phyloP scores from a whole-genome alignment of 805 yeast species.

The Trichomonascus vanleenenianus region DNA sequence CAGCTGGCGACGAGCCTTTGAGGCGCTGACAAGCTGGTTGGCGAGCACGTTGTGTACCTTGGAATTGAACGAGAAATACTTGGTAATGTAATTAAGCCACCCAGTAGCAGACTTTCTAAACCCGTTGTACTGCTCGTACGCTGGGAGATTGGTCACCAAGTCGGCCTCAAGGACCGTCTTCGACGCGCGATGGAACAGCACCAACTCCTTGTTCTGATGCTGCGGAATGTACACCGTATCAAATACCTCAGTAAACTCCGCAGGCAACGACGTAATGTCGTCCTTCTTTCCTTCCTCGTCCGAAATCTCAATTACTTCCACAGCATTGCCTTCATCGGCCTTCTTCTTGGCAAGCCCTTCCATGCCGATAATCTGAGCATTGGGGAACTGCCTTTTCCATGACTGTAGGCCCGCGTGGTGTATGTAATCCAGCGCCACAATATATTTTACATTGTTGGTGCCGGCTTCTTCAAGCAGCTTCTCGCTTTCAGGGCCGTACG shows the following conservation, averaged over 20 bases:
- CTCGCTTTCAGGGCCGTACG: conserved; percentile 18
- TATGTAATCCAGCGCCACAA: conserved; percentile 55
- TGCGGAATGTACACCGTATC: conserved; percentile 51
- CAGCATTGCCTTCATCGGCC: conserved; percentile 25
- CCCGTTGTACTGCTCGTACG: conserved; percentile 44
- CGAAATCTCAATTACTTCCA: conserved; percentile 28
- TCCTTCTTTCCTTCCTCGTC: conserved; percentile 3
- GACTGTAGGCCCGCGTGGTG: conserved; percentile 57
- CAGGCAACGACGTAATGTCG: conserved; percentile 22
- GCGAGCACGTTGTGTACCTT: conserved; percentile 30
- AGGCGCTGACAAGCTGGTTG: conserved; percentile 18
- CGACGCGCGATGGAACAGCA: conserved; percentile 39
- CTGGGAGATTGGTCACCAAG: conserved; percentile 50
- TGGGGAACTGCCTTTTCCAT: conserved; percentile 44
- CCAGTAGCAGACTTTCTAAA: conserved; percentile 35
- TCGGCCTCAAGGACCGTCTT: conserved; percentile 53
- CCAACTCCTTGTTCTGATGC: conserved; percentile 53
- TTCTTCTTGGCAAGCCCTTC: conserved; percentile 27
- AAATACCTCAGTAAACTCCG: conserved; percentile 35
- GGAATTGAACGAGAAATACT: conserved; percentile 37
- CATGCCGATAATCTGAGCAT: conserved; percentile 47
- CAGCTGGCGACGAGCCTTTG: conserved; percentile 23
- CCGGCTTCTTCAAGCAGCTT: conserved; percentile 8
- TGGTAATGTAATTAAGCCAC: conserved; percentile 37
- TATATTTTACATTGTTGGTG: conserved; percentile 22